Conservation (phyloP, 164 flowering plant genomes). For the Santalum album region DNA sequence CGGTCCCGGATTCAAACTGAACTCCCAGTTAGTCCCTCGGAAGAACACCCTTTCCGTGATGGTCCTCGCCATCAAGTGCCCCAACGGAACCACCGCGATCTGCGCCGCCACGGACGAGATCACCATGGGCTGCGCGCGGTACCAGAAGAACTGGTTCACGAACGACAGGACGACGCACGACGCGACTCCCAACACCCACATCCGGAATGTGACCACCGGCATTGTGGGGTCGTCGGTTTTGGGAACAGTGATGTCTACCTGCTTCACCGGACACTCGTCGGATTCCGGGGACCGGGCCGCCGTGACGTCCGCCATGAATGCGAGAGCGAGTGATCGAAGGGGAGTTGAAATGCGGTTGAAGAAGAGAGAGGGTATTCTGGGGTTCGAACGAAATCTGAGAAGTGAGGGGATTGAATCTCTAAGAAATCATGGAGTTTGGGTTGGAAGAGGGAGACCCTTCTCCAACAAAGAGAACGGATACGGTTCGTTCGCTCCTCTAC, state of each 20-base stretch:
- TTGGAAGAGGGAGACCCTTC: too few relatives aligned
- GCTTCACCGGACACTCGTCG: constrained; percentile 28
- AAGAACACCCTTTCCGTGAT: constrained; percentile 30
- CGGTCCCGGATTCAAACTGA: constrained; percentile 45
- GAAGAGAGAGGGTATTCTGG: too few relatives aligned
- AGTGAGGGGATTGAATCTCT: too few relatives aligned
- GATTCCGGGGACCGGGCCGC: too few relatives aligned
- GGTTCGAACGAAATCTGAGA: too few relatives aligned
- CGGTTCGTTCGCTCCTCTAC: too few relatives aligned
- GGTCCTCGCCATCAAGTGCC: constrained; percentile 43
- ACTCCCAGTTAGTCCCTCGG: constrained; percentile 28
- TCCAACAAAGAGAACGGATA: too few relatives aligned
- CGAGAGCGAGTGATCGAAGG: too few relatives aligned
- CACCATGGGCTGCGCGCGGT: constrained; percentile 32
- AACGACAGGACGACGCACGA: constrained; percentile 43
- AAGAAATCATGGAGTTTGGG: too few relatives aligned
- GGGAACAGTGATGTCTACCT: constrained; percentile 52
- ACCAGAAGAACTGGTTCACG: constrained; percentile 65
- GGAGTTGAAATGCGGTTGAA: too few relatives aligned
- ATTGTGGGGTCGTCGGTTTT: constrained; percentile 44
- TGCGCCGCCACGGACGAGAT: constrained; percentile 42
- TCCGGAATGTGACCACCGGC: constrained; percentile 47
- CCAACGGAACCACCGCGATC: constrained; percentile 58
- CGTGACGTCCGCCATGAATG: too few relatives aligned
- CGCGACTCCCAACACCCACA: constrained; percentile 44